phyloP scores from a whole-genome alignment of 225 moss, liverwort and hornwort species.

The Asterella californica region DNA sequence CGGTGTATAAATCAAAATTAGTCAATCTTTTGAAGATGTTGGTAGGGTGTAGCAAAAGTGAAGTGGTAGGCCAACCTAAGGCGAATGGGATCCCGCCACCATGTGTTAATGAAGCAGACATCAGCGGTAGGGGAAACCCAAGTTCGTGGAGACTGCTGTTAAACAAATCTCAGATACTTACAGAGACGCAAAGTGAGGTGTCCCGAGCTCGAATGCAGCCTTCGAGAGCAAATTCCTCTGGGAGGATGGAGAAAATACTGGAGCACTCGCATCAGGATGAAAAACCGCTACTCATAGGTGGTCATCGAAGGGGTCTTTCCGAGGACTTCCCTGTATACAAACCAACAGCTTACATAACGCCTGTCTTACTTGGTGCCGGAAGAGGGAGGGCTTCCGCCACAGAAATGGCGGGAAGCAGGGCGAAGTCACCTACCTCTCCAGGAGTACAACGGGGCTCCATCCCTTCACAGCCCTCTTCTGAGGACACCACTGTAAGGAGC shows the following conservation, averaged over 20 bases:
- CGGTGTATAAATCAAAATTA: slow-evolving; percentile 79
- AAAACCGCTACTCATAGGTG: slow-evolving; percentile 5
- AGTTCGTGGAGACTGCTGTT: slow-evolving; percentile 4
- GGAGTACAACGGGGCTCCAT: background rate
- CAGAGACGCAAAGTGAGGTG: slow-evolving; percentile 18
- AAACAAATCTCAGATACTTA: slow-evolving; percentile 5
- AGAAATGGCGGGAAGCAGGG: background rate
- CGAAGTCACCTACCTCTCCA: background rate
- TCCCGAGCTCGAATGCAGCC: slow-evolving; percentile 12
- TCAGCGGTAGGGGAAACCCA: background rate
- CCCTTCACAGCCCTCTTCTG: background rate
- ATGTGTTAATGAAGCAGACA: slow-evolving; percentile 3
- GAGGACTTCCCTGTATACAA: slow-evolving; percentile 24
- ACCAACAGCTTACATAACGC: slow-evolving; percentile 20
- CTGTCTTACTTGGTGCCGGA: background rate
- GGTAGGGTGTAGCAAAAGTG: slow-evolving; percentile 31
- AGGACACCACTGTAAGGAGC: background rate
- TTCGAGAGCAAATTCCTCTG: slow-evolving; percentile 11
- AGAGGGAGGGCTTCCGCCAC: slow-evolving; percentile 1
- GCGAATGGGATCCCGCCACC: background rate
- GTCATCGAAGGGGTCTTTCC: slow-evolving; percentile 13
- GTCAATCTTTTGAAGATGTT: slow-evolving; percentile 61
- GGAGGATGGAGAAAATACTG: slow-evolving; percentile 16
- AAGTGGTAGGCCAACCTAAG: background rate
- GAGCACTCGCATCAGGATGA: slow-evolving; percentile 13